Percentiles rank a stretch among this genome's conserved stretches.
phyloP scores from a whole-genome alignment of 1,284 basidiomycete genomes.

The Apiotrichum sp. region DNA sequence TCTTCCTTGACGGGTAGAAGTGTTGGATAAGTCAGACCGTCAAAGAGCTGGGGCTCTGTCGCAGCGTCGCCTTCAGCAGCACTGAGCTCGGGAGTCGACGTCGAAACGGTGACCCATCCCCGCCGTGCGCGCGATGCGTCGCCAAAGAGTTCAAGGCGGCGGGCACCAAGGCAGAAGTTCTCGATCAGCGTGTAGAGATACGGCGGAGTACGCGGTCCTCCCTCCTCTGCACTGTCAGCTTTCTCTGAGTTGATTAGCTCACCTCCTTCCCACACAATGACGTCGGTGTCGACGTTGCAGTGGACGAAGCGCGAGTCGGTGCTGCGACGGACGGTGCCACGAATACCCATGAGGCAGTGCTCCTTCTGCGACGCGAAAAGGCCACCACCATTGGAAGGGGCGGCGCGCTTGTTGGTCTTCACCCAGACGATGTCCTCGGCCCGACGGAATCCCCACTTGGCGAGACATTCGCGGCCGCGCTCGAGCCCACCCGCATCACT shows the following conservation, averaged over 20 bases:
- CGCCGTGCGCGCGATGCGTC: constrained; percentile 63
- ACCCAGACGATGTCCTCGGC: constrained; percentile 98
- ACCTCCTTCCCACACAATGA: constrained; percentile 73
- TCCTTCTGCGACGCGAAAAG: constrained; percentile 84
- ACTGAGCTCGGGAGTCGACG: too few species aligned
- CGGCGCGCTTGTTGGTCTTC: constrained; percentile 64
- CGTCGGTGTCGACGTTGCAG: constrained; percentile 97
- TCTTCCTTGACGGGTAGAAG: constrained; percentile 22
- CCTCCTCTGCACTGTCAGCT: neutral
- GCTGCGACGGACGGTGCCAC: constrained; percentile 88
- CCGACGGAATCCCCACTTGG: constrained; percentile 89
- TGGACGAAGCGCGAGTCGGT: constrained; percentile 95
- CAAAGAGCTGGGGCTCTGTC: too few species aligned
- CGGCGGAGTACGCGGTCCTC: constrained; percentile 68
- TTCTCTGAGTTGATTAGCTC: constrained; percentile 9
- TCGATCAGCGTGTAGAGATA: constrained; percentile 94
- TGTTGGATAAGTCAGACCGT: constrained; percentile 55
- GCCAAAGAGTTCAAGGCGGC: constrained; percentile 87
- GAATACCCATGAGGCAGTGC: constrained; percentile 97
- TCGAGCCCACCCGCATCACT: constrained; percentile 88
- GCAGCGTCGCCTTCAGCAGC: too few species aligned
- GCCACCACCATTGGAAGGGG: constrained; percentile 11
- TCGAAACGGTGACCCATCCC: constrained; percentile 91
- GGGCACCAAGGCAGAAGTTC: constrained; percentile 92
- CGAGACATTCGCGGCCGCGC: constrained; percentile 79